Evolutionary conservation across 768 basidiomycete genomes (phyloP).

Genomic region (Tylopilus subfusipes): DNA sequence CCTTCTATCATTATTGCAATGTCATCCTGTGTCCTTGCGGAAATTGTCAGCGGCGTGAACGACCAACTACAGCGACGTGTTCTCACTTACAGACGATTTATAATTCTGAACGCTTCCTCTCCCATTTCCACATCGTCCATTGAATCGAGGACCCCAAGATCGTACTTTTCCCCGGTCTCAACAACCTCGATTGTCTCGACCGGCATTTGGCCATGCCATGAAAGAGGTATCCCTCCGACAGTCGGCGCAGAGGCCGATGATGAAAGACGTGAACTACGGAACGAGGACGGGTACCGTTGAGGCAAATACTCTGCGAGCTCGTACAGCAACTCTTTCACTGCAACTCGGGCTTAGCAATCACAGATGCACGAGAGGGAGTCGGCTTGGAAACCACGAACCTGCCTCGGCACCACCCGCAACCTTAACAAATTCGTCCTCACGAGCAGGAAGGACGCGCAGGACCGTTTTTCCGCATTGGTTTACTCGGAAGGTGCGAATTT

Average conservation of each 20-base stretch:
- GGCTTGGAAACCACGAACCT: conserved; percentile 12
- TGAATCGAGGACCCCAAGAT: conserved; percentile 41
- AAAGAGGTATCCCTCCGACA: conserved; percentile 27
- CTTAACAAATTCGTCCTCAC: conserved; percentile 40
- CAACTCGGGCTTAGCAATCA: neutral
- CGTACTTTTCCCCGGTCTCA: conserved; percentile 49
- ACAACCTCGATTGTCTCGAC: conserved; percentile 54
- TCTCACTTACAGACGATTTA: conserved; percentile 57
- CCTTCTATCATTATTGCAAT: conserved; percentile 63
- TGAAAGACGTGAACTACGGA: conserved; percentile 44
- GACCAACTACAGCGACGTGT: neutral
- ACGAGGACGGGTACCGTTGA: conserved; percentile 60
- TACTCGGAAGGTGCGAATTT: conserved; percentile 56
- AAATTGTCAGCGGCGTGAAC: neutral
- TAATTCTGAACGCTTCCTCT: conserved; percentile 60
- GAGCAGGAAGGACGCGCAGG: conserved; percentile 44
- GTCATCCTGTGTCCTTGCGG: conserved; percentile 51
- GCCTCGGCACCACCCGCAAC: conserved; percentile 34
- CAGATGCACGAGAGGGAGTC: too few species aligned
- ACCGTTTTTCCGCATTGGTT: conserved; percentile 45
- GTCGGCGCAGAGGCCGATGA: conserved; percentile 10
- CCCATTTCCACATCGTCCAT: conserved; percentile 27
- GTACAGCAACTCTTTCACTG: conserved; percentile 65
- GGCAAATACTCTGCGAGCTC: conserved; percentile 68
- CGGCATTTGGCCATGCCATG: conserved; percentile 43